Base-by-base conservation (phyloP, 192 early-diverging fungal genomes). In the Diversispora epigaea region DNA sequence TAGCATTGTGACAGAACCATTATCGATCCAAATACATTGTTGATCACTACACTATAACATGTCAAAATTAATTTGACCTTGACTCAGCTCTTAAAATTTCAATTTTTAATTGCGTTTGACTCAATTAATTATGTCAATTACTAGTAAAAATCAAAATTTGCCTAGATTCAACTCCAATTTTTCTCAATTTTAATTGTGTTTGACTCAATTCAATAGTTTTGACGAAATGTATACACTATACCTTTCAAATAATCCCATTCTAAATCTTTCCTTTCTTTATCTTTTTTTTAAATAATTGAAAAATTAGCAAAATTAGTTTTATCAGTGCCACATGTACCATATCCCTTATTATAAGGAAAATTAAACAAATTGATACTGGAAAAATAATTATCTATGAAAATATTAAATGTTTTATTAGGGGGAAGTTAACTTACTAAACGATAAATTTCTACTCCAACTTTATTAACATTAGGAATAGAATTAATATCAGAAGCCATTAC, bases 331-430 rank as follows among this genome's bases (percentile, higher is more conserved):
- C 50, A 52, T 52, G 50, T 71, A 0, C 76, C 75, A 71, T 77
- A 67, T 0, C n/a, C 19, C 0, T 45, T 46, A 22, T 77, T 11
- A 17, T 65, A 15, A 50, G 77, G 17, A 39, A 73, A 58, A 39
- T 73, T 62, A 12, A 77, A 80, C 3, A 77, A 71, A 8, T 69
- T 69, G 14, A 75, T 46, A n/a, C 60, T 77, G 0, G 79, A 61
- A 22, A 80, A 80, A 47, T 71, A 77, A 58, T 80, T 77, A 19
- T 75, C 71, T 67, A 80, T 74, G 61, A 45, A 80, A 25, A 74
- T 25, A 8, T 68, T 55, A 60, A 70, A 80, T 14, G 44, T 3
- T 17, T 52, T 52, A 10, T 56, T 4, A 39, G 17, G 0, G 1
- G 75, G 76, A 54, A 77, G 76, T 39, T 77, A 61, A 54, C 70